Evolutionary conservation across 2,329 filamentous ascomycete genomes (phyloP), one percentile per base, ranked within the genome.

Genomic region (Clathrospora elynae): DNA sequence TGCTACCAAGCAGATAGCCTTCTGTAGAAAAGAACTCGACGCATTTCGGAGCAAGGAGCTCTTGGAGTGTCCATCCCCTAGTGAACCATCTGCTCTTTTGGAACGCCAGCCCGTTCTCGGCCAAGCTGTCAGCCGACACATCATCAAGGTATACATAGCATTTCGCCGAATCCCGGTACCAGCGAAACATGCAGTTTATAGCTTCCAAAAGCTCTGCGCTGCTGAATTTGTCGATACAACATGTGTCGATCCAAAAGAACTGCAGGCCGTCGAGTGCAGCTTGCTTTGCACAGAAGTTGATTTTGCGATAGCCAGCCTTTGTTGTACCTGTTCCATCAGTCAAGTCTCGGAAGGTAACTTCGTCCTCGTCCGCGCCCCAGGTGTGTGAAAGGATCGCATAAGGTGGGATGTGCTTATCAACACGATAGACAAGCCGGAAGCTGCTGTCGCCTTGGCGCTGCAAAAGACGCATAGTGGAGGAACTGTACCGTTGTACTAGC

Each of bases 11-110:
- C 12, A 5, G 25, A 6, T 6, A 18, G 12, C 36, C 40, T 8
- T 43, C 31, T 18, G 4, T 22, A 11, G 46, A 40, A n/a, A 40
- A 56, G 38, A 56, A 56, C 10, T 32, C 16, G 4, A 54, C 47
- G 2, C 30, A 40, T 17, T 2, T 10, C 3, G 53, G 47, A 34
- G 53, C 53, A 24, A 53, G 13, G 28, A 49, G 42, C 18, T 48
- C 45, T 25, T 48, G 45, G n/a, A 48, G 31, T 25, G 23, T 25
- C 23, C 23, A 25, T 25, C 19, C 32, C 3, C 32, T 20, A n/a
- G 18, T 26, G 16, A 49, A 49, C 45, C 46, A 46, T 11, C 36
- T 39, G 26, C 35, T 49, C 30, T 43, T 26, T 13, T 25, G 32
- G 25, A 46, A 43, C 6, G 38, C 20, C 12, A 33, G 8, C 8